A percentile compares a stretch with the other conserved stretches of the same genome.
phyloP scores from a whole-genome alignment of 257 asterid genomes.

The Solanum chmielewskii region DNA sequence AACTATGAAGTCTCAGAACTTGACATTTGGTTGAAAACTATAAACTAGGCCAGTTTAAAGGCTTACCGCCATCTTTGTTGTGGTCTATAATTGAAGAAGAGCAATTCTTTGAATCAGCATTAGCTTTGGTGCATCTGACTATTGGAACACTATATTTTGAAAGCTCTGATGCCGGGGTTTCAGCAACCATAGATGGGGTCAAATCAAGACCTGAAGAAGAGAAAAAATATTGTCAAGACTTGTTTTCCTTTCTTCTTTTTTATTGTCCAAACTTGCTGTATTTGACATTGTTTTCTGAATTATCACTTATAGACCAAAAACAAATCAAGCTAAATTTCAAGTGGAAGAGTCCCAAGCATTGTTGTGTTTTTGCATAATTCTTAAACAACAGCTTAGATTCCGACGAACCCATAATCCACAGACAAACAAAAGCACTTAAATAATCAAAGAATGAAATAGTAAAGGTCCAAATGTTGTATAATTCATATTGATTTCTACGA shows the following conservation, averaged over 20 bases:
- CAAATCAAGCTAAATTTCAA: neutral
- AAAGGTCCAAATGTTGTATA: neutral
- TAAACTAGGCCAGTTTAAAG: neutral
- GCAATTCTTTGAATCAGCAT: slow-evolving; percentile 4
- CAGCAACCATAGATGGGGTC: slow-evolving; percentile 40
- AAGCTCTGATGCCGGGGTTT: slow-evolving; percentile 53
- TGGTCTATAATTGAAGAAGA: slow-evolving; percentile 8
- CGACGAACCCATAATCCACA: neutral
- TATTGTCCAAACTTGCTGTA: neutral
- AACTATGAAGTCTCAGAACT: neutral
- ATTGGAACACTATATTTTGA: slow-evolving; percentile 14
- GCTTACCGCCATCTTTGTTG: neutral
- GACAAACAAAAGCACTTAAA: neutral
- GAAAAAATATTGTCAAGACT: neutral
- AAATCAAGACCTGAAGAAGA: slow-evolving; percentile 17
- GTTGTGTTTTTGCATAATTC: neutral
- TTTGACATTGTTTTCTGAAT: neutral
- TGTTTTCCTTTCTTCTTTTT: neutral
- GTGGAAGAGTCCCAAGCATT: neutral
- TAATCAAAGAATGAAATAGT: neutral
- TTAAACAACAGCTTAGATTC: neutral
- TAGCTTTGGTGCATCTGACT: slow-evolving; percentile 16
- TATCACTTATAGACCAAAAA: neutral
- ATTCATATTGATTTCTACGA: neutral
- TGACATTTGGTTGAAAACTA: neutral